These are phyloP conservation scores for Plasmodium vivax DNA, from an alignment of 169 alveolate genomes.

Conservation along the genomic window DNA sequence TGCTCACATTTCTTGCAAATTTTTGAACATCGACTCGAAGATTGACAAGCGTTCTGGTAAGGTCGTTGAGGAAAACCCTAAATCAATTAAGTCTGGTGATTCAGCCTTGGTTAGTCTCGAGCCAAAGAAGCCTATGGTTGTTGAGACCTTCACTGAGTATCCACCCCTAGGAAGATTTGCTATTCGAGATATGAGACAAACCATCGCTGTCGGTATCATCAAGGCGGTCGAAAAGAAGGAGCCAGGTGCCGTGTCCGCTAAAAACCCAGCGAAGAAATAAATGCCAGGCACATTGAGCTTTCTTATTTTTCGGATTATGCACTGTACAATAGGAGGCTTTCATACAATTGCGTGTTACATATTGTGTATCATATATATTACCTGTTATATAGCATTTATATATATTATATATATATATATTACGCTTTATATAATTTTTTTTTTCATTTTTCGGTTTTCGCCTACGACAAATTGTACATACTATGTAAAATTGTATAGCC, in stretches of 20 bases:
- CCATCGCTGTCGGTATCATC: slow-evolving; percentile 99
- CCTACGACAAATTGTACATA: neutral
- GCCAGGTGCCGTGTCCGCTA: slow-evolving; percentile 88
- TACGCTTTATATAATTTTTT: neutral
- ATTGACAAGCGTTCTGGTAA: slow-evolving; percentile 98
- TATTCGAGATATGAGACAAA: slow-evolving; percentile 98
- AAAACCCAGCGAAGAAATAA: slow-evolving; percentile 73
- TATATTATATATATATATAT: neutral
- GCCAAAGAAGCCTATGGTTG: slow-evolving; percentile 97
- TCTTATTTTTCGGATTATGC: neutral
- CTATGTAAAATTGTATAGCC: neutral
- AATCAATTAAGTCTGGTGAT: slow-evolving; percentile 96
- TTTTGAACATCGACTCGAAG: slow-evolving; percentile 92
- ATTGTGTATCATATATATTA: neutral
- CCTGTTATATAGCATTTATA: neutral
- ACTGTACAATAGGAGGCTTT: neutral
- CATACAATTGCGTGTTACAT: neutral
- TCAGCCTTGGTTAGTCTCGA: slow-evolving; percentile 96
- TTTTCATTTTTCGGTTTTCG: slow-evolving; percentile 15
- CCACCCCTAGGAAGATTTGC: slow-evolving; percentile 99
- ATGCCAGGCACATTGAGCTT: neutral
- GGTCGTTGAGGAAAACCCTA: slow-evolving; percentile 96
- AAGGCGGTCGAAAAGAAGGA: slow-evolving; percentile 97
- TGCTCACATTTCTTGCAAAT: slow-evolving; percentile 98
- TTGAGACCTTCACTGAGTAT: slow-evolving; percentile 96